Percentiles rank a stretch among this genome's conserved stretches.
Conservation (phyloP, 2,329 filamentous ascomycete species). For the Claviceps humidiphila region DNA sequence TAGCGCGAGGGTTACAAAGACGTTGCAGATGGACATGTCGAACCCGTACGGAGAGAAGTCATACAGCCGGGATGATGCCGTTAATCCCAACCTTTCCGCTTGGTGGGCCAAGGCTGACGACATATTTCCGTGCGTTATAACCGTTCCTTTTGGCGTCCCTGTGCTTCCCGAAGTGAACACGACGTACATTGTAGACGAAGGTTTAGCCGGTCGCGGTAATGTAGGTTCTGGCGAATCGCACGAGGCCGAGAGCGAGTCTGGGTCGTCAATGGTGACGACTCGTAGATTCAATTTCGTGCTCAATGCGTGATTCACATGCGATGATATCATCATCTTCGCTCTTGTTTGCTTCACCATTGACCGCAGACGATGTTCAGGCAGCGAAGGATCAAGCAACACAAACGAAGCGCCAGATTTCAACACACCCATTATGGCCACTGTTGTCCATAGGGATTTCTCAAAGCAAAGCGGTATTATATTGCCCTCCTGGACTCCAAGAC, state of each 20-base stretch:
- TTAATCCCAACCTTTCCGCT: constrained; percentile 15
- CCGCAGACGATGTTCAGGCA: constrained; percentile 30
- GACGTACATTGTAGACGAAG: background rate
- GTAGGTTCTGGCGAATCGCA: background rate
- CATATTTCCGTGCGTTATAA: background rate
- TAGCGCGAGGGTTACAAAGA: constrained; percentile 1
- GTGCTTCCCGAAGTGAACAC: background rate
- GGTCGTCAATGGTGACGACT: background rate
- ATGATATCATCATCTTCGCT: background rate
- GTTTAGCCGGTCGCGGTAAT: background rate
- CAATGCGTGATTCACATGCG: background rate
- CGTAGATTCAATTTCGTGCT: background rate
- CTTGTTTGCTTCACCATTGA: constrained; percentile 28
- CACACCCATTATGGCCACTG: constrained; percentile 30
- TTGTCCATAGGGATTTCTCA: constrained; percentile 34
- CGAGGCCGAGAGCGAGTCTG: background rate
- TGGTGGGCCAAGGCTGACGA: constrained; percentile 11
- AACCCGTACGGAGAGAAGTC: constrained; percentile 8
- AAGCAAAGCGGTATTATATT: constrained; percentile 35
- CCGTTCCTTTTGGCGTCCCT: background rate
- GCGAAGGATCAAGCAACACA: constrained; percentile 32
- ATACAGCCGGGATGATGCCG: constrained; percentile 18
- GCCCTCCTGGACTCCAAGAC: constrained; percentile 24
- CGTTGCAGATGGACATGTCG: constrained; percentile 3
- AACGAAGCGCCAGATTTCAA: constrained; percentile 37